Conservation (phyloP, 257 asterid genomes). For the Nicotiana obtusifolia region DNA sequence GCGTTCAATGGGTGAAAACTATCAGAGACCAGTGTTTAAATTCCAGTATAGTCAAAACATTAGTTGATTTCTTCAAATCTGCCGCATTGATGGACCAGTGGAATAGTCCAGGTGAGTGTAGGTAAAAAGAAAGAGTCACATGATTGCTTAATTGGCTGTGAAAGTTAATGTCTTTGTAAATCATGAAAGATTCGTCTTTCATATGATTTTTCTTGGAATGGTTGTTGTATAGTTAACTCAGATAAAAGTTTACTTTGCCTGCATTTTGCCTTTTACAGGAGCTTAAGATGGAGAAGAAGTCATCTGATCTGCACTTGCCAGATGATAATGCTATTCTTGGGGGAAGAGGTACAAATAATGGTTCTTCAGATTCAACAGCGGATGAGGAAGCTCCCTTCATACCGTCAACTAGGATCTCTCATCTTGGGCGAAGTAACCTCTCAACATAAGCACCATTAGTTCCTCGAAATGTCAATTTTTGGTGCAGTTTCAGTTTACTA, state of each 20-base stretch:
- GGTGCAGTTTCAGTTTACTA: conserved; percentile 5
- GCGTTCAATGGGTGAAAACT: neutral
- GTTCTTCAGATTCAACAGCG: conserved; percentile 20
- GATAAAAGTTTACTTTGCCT: neutral
- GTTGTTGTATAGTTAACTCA: neutral
- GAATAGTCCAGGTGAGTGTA: no score
- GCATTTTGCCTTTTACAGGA: conserved; percentile 31
- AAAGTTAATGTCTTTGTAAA: neutral
- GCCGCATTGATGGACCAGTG: neutral
- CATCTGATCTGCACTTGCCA: conserved; percentile 53
- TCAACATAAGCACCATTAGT: neutral
- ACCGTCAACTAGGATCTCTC: conserved; percentile 53
- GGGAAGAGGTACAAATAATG: conserved; percentile 17
- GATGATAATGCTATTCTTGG: conserved; percentile 25
- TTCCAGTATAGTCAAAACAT: neutral
- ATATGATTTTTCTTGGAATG: neutral
- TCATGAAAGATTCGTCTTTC: neutral
- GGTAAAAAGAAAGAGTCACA: no score
- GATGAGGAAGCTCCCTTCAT: conserved; percentile 65
- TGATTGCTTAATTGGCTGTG: neutral
- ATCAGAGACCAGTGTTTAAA: neutral
- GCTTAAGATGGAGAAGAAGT: conserved; percentile 62
- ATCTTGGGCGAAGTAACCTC: conserved; percentile 54
- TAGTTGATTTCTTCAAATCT: neutral
- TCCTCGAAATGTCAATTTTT: neutral